Evolutionary conservation across 1,139 yeast genomes (phyloP).

Genomic region (Yamadazyma membranifaciens): DNA sequence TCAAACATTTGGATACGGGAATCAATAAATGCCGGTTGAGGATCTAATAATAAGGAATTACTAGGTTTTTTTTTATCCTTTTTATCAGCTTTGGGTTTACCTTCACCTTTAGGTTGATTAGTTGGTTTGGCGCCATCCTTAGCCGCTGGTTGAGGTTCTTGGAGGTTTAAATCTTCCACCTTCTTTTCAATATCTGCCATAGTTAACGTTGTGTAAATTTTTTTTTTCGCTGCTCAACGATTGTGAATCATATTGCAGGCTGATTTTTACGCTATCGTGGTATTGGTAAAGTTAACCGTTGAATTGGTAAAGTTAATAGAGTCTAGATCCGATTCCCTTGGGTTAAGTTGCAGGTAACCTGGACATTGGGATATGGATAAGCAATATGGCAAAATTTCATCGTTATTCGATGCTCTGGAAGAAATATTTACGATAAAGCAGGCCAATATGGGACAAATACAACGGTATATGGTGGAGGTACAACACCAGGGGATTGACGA

Average conservation of each 20-base stretch:
- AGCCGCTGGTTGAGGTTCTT: not conserved
- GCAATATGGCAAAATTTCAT: not conserved
- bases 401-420: not conserved
- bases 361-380: not conserved
- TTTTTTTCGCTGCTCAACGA: not conserved
- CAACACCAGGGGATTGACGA: not conserved
- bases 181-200: conserved; percentile 7
- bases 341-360: too few relatives aligned
- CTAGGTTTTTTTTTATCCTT: conserved; percentile 31
- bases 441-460: not conserved
- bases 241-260: not conserved
- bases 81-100: conserved; percentile 4
- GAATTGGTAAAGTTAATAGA: too few relatives aligned
- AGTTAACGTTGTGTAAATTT: conserved; percentile 2
- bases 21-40: conserved; percentile 80
- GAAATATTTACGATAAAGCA: not conserved
- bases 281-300: too few relatives aligned
- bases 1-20: conserved; percentile 80
- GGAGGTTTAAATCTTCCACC: conserved; percentile 6
- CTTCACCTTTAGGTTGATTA: not conserved
- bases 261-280: not conserved
- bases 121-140: too few relatives aligned
- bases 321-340: too few relatives aligned
- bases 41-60: conserved; percentile 55
- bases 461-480: not conserved